Percentiles rank a stretch among this genome's conserved stretches.
Evolutionary conservation across 1,139 yeast genomes (phyloP).

Genomic region (Sugiyamaella grinbergsii): DNA sequence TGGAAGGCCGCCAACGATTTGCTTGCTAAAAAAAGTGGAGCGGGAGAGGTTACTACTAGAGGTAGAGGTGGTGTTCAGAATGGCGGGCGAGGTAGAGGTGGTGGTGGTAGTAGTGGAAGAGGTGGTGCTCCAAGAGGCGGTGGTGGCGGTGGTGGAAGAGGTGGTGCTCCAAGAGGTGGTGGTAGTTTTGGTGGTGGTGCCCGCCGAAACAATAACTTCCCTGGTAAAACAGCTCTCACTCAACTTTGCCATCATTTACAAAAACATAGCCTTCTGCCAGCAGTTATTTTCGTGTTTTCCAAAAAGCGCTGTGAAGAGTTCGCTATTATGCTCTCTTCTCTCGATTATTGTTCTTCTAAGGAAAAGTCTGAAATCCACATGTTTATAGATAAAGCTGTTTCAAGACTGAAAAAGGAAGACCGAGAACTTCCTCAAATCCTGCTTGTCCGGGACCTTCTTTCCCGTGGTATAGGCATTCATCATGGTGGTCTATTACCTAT

Average conservation of each 20-base stretch:
- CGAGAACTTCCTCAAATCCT: slow-evolving; percentile 89
- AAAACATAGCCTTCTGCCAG: slow-evolving; percentile 73
- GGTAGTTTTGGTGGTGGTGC: slow-evolving; percentile 40
- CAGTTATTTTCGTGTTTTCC: slow-evolving; percentile 89
- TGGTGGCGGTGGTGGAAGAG: slow-evolving; percentile 41
- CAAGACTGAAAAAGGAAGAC: slow-evolving; percentile 87
- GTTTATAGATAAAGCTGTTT: slow-evolving; percentile 87
- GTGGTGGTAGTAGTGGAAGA: slow-evolving; percentile 32
- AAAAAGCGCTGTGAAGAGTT: slow-evolving; percentile 92
- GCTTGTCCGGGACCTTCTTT: slow-evolving; percentile 75
- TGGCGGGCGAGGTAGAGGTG: slow-evolving; percentile 39
- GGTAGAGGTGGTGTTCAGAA: slow-evolving; percentile 41
- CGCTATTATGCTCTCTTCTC: slow-evolving; percentile 72
- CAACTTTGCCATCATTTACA: slow-evolving; percentile 73
- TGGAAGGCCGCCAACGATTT: slow-evolving; percentile 63
- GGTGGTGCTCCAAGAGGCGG: slow-evolving; percentile 37
- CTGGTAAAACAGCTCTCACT: slow-evolving; percentile 53
- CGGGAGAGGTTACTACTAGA: slow-evolving; percentile 39
- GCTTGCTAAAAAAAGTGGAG: slow-evolving; percentile 47
- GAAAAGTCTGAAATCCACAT: slow-evolving; percentile 91
- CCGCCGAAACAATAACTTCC: slow-evolving; percentile 38
- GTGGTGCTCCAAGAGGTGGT: slow-evolving; percentile 42
- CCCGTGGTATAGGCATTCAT: slow-evolving; percentile 94
- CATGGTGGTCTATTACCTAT: slow-evolving; percentile 97
- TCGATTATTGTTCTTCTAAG: slow-evolving; percentile 77